Evolutionary conservation across 305 asterid genomes (phyloP).

Genomic region (Fraxinus sp.): DNA sequence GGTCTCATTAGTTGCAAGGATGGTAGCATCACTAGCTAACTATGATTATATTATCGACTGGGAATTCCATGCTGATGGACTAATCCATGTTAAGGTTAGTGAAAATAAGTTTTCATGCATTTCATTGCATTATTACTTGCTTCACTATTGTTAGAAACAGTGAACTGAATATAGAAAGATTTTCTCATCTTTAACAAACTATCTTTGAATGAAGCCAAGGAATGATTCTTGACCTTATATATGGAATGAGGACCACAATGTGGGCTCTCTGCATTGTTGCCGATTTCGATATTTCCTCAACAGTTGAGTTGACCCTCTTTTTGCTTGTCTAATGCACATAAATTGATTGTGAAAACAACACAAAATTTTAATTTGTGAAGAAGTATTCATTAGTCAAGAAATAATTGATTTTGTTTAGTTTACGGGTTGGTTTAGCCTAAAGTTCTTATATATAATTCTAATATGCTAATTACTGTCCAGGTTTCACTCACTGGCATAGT

Average conservation of each 20-base stretch:
- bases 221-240: neutral
- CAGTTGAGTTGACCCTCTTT: neutral
- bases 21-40: slow-evolving; percentile 66
- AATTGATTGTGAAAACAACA: too few species aligned
- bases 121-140: neutral
- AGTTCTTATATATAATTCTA: neutral
- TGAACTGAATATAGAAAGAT: neutral
- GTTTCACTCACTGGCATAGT: slow-evolving; percentile 68
- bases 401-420: neutral
- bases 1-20: slow-evolving; percentile 53
- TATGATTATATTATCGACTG: slow-evolving; percentile 72
- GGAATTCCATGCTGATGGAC: slow-evolving; percentile 78
- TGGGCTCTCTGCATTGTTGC: neutral
- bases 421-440: neutral
- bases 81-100: slow-evolving; percentile 60
- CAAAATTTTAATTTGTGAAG: neutral
- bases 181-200: neutral
- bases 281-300: neutral
- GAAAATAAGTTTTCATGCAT: neutral
- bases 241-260: neutral
- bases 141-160: neutral
- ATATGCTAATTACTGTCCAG: slow-evolving; percentile 27
- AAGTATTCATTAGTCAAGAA: neutral
- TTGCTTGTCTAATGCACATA: neutral
- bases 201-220: neutral